Evolutionary conservation across 78 protist genomes (phyloP).

Genomic region (Isochrysis galbana): DNA sequence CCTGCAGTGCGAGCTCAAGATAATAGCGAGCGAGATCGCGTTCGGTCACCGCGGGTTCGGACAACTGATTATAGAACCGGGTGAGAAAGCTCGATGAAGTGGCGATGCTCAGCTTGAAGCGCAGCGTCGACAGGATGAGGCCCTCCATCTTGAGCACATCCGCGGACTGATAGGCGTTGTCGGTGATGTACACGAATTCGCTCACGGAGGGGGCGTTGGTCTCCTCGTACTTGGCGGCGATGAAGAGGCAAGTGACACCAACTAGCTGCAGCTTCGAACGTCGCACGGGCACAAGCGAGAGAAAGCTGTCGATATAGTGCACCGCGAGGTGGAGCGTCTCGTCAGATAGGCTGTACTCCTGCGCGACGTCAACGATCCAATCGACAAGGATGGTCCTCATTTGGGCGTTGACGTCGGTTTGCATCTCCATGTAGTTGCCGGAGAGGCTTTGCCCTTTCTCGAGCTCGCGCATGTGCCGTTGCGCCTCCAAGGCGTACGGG

Average conservation of each 20-base stretch:
- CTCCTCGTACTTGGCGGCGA: background rate
- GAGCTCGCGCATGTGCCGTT: background rate
- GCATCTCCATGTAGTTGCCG: background rate
- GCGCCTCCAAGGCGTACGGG: background rate
- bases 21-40: background rate
- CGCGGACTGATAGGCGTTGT: background rate
- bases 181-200: background rate
- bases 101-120: background rate
- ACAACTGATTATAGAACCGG: background rate
- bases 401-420: background rate
- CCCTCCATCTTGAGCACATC: background rate
- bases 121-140: background rate
- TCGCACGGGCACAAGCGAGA: background rate
- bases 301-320: background rate
- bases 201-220: background rate
- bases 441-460: background rate
- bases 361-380: background rate
- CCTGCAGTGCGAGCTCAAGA: background rate
- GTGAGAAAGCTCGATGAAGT: background rate
- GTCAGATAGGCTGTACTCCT: background rate
- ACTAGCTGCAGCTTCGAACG: background rate
- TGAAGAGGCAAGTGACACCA: background rate
- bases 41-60: background rate
- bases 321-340: background rate
- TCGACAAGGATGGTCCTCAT: background rate